phyloP scores from a whole-genome alignment of 176 grass and related monocot species.

The Eragrostis curvula region DNA sequence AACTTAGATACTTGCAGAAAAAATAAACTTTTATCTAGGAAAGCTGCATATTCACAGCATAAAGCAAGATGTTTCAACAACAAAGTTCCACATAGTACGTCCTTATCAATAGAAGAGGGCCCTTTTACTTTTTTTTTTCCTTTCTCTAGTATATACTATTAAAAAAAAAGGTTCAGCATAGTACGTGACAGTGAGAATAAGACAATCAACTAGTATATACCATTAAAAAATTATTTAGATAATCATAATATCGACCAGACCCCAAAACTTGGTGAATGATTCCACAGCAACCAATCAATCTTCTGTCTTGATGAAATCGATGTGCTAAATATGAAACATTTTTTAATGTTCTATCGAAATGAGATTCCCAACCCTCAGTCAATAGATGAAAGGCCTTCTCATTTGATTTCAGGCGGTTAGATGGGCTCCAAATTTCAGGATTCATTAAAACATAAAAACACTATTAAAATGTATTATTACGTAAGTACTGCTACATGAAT shows the following conservation, averaged over 20 bases:
- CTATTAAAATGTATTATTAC: background rate
- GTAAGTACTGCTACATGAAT: background rate
- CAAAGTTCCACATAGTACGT: conserved; percentile 22
- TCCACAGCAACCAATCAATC: conserved; percentile 26
- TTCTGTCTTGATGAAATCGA: conserved; percentile 33
- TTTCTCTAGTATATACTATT: too few relatives aligned
- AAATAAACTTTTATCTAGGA: conserved; percentile 30
- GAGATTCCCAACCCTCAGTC: background rate
- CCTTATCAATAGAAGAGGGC: too few relatives aligned
- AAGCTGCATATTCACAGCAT: conserved; percentile 28
- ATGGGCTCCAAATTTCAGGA: background rate
- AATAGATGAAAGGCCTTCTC: background rate
- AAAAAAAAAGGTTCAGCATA: background rate
- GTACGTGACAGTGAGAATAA: conserved; percentile 7
- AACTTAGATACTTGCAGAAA: conserved; percentile 11
- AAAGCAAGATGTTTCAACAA: conserved; percentile 34
- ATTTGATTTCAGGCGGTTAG: conserved; percentile 9
- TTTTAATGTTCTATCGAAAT: conserved; percentile 28
- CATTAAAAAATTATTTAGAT: background rate
- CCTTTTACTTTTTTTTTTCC: too few relatives aligned
- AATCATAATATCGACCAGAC: conserved; percentile 19
- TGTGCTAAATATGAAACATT: background rate
- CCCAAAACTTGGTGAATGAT: background rate
- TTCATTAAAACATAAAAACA: conserved; percentile 18
- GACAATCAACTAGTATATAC: background rate